Conservation (phyloP, 2,329 filamentous ascomycete genomes). For the Sporothrix phasma region DNA sequence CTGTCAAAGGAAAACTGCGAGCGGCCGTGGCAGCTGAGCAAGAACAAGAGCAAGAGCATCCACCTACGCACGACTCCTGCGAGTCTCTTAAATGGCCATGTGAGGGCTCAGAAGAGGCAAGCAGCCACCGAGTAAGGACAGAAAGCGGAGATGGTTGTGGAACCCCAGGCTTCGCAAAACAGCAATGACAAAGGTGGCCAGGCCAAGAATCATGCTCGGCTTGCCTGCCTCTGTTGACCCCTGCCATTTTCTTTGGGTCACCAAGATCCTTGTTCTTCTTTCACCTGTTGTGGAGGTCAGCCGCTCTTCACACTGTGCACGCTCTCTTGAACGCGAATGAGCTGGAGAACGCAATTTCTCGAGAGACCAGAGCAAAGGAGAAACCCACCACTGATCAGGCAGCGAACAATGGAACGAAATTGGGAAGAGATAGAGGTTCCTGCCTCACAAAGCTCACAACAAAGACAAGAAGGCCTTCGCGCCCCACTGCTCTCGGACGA, state of each 20-base stretch:
- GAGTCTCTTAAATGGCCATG: neutral
- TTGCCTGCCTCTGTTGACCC: neutral
- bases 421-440: neutral
- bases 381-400: neutral
- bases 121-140: neutral
- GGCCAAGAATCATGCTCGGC: neutral
- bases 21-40: neutral
- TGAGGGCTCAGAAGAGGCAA: neutral
- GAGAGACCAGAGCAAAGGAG: neutral
- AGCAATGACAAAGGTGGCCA: neutral
- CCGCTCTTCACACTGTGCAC: neutral
- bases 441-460: neutral
- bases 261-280: neutral
- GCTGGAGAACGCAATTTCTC: neutral
- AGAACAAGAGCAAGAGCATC: neutral
- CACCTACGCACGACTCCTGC: too few relatives aligned
- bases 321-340: neutral
- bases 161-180: neutral
- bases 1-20: neutral
- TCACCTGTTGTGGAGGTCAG: too few relatives aligned
- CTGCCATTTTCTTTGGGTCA: neutral
- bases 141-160: neutral
- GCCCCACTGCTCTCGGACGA: neutral
- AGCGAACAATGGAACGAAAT: neutral
- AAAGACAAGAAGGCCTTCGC: neutral